These are phyloP conservation scores for Pestalotiopsis sp. DNA, from an alignment of 2,329 filamentous ascomycete genomes.

Conservation along the genomic window DNA sequence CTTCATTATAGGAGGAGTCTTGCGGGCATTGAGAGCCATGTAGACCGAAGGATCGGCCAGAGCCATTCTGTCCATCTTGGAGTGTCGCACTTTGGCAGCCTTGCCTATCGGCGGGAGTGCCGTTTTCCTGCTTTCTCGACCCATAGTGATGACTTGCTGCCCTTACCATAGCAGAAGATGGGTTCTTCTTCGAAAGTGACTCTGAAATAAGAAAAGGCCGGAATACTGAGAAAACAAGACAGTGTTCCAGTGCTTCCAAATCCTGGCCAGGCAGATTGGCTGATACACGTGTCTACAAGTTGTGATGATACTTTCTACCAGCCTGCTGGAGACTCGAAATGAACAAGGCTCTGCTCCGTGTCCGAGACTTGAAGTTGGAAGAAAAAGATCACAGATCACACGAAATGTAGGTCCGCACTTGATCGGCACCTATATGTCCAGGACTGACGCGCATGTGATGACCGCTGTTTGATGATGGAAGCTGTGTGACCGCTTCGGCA, in stretches of 20 bases:
- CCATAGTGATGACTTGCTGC: conserved; percentile 33
- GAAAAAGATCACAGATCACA: conserved; percentile 11
- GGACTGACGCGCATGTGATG: background rate
- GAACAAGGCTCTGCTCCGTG: conserved; percentile 11
- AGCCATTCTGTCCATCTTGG: conserved; percentile 31
- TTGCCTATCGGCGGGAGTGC: conserved; percentile 28
- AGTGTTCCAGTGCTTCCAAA: conserved; percentile 4
- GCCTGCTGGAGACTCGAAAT: conserved; percentile 10
- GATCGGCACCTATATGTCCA: background rate
- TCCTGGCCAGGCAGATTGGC: conserved; percentile 13
- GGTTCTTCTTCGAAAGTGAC: conserved; percentile 10
- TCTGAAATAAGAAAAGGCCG: conserved; percentile 20
- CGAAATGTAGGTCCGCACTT: background rate
- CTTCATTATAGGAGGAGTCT: conserved; percentile 48
- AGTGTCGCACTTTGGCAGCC: conserved; percentile 28
- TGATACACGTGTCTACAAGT: conserved; percentile 9
- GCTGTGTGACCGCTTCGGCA: background rate
- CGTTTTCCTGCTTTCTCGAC: conserved; percentile 34
- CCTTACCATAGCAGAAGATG: conserved; percentile 35
- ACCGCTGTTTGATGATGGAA: background rate
- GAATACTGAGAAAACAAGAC: conserved; percentile 2
- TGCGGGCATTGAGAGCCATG: conserved; percentile 32
- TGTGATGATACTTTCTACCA: conserved; percentile 10
- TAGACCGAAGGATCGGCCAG: conserved; percentile 30
- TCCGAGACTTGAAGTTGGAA: conserved; percentile 10